A percentile compares a stretch with the other conserved stretches of the same genome.
Conservation (phyloP, 768 basidiomycete genomes). For the Agrocybe pediades region DNA sequence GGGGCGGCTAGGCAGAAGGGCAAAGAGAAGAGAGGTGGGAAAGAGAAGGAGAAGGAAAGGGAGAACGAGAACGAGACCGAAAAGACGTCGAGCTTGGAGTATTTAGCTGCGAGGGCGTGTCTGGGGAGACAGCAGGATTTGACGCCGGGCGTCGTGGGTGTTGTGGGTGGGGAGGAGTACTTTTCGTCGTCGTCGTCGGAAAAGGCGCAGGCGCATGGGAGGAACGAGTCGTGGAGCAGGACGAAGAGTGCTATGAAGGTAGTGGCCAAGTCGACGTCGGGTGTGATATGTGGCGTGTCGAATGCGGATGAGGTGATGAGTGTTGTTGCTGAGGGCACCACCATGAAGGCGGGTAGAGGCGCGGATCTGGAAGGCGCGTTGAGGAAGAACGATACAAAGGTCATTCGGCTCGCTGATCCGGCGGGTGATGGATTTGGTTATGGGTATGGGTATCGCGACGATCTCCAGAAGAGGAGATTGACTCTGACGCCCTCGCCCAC, state of each 20-base stretch:
- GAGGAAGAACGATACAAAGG: conserved; percentile 37
- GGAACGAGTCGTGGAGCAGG: conserved; percentile 47
- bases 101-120: conserved; percentile 65
- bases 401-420: conserved; percentile 46
- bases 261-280: conserved; percentile 38
- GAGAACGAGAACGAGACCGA: conserved; percentile 26
- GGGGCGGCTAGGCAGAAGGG: too few species aligned
- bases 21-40: too few species aligned
- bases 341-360: conserved; percentile 14
- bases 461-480: conserved; percentile 2
- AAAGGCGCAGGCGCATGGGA: conserved; percentile 40
- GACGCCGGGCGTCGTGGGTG: too few species aligned
- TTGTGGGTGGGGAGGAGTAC: too few species aligned
- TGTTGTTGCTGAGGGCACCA: neutral
- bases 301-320: neutral
- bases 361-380: conserved; percentile 41
- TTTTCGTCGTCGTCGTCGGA: too few species aligned
- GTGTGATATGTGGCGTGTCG: conserved; percentile 27
- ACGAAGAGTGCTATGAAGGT: conserved; percentile 41
- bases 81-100: conserved; percentile 49
- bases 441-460: conserved; percentile 8
- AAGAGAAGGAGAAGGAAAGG: too few species aligned
- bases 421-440: conserved; percentile 33
- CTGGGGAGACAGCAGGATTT: conserved; percentile 76
- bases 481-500: conserved; percentile 21